phyloP scores from a whole-genome alignment of 2,329 filamentous ascomycete species.

The Thyridium curvatum region DNA sequence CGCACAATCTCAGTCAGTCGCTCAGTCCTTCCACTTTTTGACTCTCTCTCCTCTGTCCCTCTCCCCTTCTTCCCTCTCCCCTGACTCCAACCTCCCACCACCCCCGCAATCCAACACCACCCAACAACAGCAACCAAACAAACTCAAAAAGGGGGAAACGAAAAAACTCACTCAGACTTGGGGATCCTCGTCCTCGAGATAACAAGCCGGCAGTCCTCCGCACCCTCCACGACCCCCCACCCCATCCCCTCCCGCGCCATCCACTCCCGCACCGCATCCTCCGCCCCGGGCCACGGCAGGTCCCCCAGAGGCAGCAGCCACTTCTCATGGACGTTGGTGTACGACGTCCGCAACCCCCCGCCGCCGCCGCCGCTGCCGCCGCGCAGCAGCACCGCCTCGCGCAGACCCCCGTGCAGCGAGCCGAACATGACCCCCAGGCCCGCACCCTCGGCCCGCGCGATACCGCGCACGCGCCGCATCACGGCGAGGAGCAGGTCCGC shows the following conservation, averaged over 20 bases:
- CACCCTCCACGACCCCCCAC: conserved; percentile 47
- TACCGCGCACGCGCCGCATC: conserved; percentile 14
- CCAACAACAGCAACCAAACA: too few species aligned
- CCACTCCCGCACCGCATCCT: conserved; percentile 10
- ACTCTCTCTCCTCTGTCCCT: too few species aligned
- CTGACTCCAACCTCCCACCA: too few species aligned
- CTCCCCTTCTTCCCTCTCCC: too few species aligned
- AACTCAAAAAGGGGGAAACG: background rate
- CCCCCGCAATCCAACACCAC: too few species aligned
- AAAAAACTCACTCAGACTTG: conserved; percentile 38
- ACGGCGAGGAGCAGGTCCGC: conserved; percentile 17
- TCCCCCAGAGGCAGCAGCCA: conserved; percentile 48
- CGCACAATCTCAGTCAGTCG: conserved; percentile 15
- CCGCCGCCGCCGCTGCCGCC: conserved; percentile 16
- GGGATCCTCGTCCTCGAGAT: conserved; percentile 49
- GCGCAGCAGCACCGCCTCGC: conserved; percentile 17
- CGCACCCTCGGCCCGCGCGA: conserved; percentile 16
- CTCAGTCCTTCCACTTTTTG: too few species aligned
- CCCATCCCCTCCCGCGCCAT: conserved; percentile 38
- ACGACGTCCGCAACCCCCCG: conserved; percentile 16
- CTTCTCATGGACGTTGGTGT: conserved; percentile 41
- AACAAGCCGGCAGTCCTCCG: conserved; percentile 51
- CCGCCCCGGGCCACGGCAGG: conserved; percentile 26
- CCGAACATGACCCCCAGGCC: conserved; percentile 27
- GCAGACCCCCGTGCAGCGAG: conserved; percentile 29